Base-by-base conservation (phyloP, 2,329 filamentous ascomycete species). In the Teratosphaeria epicoccoides region DNA sequence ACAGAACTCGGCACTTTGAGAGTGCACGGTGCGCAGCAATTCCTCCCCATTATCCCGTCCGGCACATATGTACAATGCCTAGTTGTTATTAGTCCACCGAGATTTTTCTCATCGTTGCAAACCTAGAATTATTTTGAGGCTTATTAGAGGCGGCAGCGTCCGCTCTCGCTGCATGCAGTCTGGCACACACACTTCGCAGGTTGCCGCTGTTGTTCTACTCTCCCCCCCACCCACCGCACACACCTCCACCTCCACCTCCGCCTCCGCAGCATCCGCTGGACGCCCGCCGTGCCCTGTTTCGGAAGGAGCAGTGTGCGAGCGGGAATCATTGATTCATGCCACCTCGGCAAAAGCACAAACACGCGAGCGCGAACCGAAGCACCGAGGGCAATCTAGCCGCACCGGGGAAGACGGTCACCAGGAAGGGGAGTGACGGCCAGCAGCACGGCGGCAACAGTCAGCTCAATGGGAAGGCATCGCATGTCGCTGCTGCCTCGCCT, bases 351-450 rank as follows among this genome's bases (percentile, higher is more conserved):
- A 72, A 71, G 64, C 71, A 72, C 66, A 66, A 69, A 67, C 71
- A 72, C 64, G 71, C 74, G 68, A 73, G 71, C 62, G 23, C 24
- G 23, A 48, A 48, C 29, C 46, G 46, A 48, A 82, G 85, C 70
- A 85, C 94, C 73, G 89, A 95, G 73, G 89, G 87, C 84, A 88
- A 88, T 66, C 77, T 88, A 70, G 85, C 89, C 77, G 83, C 83
- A 65, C 82, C 85, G 49, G 84, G 84, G 60, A 88, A 83, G 76
- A 83, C 83, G 68, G 73, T 83, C 63, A 62, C 67, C 55, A 72
- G 69, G 63, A 70, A 73, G 64, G 71, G 70, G 61, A 74, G 71
- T 59, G 71, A 74, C 70, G 61, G 68, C 28, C 61, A 70, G 55
- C 69, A 73, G 62, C 68, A 71, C 66, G 70, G 66, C 14, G n/a